These are phyloP conservation scores for Flaveria robusta DNA, from an alignment of 129 eudicot species.

Conservation along the genomic window DNA sequence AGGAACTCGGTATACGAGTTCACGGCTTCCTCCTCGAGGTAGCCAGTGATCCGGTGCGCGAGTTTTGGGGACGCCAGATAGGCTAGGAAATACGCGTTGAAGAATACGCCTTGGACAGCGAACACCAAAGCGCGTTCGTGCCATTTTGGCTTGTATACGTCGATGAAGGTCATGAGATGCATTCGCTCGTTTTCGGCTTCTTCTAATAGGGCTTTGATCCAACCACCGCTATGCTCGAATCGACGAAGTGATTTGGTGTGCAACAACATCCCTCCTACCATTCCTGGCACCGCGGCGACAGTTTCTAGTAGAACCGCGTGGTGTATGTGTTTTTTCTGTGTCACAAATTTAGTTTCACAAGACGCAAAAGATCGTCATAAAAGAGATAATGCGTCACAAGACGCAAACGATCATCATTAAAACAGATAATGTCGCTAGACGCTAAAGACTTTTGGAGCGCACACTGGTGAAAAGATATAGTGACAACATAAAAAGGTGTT, in stretches of 20 bases:
- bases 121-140: constrained; percentile 57
- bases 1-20: constrained; percentile 55
- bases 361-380: background rate
- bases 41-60: constrained; percentile 53
- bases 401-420: too few relatives aligned
- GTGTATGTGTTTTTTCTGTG: constrained; percentile 51
- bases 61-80: constrained; percentile 57
- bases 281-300: constrained; percentile 61
- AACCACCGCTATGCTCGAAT: constrained; percentile 65
- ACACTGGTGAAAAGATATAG: background rate
- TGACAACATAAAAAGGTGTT: background rate
- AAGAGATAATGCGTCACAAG: background rate
- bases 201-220: constrained; percentile 59
- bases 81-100: constrained; percentile 51
- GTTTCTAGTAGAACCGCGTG: constrained; percentile 59
- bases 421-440: background rate
- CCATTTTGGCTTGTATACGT: constrained; percentile 46
- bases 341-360: background rate
- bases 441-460: background rate
- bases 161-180: constrained; percentile 63
- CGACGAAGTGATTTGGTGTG: constrained; percentile 59
- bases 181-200: constrained; percentile 64
- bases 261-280: constrained; percentile 59
- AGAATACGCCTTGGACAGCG: constrained; percentile 57
- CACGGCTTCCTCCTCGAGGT: constrained; percentile 60